phyloP scores from a whole-genome alignment of 192 early-diverging fungal species.

The Rhizophagus clarus region DNA sequence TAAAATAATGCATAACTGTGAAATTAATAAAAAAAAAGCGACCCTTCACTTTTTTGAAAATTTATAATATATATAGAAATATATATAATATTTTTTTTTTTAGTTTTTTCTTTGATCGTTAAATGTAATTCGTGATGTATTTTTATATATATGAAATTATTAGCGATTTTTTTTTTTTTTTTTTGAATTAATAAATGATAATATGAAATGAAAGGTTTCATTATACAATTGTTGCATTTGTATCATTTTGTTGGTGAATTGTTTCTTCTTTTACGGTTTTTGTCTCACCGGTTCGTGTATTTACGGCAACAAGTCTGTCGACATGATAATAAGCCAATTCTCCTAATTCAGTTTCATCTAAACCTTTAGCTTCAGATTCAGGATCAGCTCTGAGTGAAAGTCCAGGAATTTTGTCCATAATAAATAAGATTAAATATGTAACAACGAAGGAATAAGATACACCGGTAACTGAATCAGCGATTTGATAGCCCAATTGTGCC shows the following conservation, averaged over 20 bases:
- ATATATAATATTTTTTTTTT: no score
- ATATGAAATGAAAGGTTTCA: no score
- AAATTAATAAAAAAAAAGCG: no score
- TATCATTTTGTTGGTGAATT: constrained; percentile 5
- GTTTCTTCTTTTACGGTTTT: constrained; percentile 3
- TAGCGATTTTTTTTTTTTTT: no score
- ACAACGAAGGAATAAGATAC: constrained; percentile 74
- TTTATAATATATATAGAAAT: no score
- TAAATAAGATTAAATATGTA: constrained; percentile 70
- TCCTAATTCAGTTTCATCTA: constrained; percentile 84
- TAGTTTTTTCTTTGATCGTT: no score
- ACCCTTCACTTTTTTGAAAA: no score
- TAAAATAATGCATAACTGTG: no score
- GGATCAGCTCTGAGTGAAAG: constrained; percentile 77
- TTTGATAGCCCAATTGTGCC: constrained; percentile 82
- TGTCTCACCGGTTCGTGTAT: constrained; percentile 31
- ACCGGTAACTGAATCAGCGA: constrained; percentile 75
- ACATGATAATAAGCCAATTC: constrained; percentile 61
- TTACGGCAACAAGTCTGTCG: constrained; percentile 44
- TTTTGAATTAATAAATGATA: no score
- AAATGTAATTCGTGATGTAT: no score
- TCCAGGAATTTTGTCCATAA: constrained; percentile 81
- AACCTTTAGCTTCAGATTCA: constrained; percentile 66
- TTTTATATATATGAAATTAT: no score
- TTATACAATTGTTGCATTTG: constrained; percentile 3